These are phyloP conservation scores for Pythium angustatum DNA, from an alignment of 352 stramenopile genomes.

Conservation along the genomic window DNA sequence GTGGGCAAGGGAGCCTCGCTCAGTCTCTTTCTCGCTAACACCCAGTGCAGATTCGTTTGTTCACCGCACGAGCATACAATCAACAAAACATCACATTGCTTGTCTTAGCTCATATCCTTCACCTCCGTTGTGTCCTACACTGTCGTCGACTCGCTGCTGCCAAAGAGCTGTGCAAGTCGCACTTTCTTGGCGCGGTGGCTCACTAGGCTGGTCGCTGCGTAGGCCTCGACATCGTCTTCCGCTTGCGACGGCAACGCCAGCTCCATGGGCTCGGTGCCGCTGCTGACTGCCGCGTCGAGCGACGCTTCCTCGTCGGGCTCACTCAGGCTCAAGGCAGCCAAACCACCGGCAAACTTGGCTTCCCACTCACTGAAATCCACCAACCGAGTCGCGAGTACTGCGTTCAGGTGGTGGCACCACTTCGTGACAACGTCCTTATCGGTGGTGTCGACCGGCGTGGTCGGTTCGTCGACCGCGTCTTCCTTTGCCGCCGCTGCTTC, in stretches of 20 bases:
- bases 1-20: too few relatives aligned
- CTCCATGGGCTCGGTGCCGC: background rate
- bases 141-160: constrained; percentile 16
- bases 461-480: background rate
- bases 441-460: background rate
- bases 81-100: background rate
- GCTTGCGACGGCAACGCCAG: constrained; percentile 19
- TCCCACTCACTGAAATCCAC: constrained; percentile 45
- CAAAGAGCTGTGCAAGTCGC: constrained; percentile 27
- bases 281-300: background rate
- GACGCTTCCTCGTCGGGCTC: background rate
- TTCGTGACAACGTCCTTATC: constrained; percentile 22
- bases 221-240: constrained; percentile 21
- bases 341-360: background rate
- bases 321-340: background rate
- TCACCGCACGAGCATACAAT: too few relatives aligned
- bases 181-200: constrained; percentile 21
- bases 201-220: constrained; percentile 8
- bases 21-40: background rate
- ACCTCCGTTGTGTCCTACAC: constrained; percentile 4
- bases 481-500: background rate
- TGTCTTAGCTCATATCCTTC: background rate
- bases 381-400: constrained; percentile 22
- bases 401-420: constrained; percentile 40
- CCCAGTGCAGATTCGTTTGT: too few relatives aligned